A percentile compares a stretch with the other conserved stretches of the same genome.
phyloP scores from a whole-genome alignment of 805 yeast genomes.

The Maudiozyma barnettii region DNA sequence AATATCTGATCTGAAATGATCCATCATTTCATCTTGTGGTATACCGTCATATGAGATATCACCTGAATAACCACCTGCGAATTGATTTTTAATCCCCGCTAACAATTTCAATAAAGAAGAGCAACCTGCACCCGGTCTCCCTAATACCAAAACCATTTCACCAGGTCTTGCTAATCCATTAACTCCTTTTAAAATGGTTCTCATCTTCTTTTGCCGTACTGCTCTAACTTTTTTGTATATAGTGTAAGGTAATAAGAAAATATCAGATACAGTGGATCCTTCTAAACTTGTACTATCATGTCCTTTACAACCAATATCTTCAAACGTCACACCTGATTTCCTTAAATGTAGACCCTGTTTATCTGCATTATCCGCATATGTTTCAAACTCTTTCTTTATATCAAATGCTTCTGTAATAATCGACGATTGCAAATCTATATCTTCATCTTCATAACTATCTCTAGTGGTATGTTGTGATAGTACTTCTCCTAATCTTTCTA shows the following conservation, averaged over 20 bases:
- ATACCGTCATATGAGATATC: slow-evolving; percentile 52
- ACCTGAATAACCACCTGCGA: not conserved
- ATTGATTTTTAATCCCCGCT: not conserved
- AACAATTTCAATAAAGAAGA: slow-evolving; percentile 20
- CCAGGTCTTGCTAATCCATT: slow-evolving; percentile 46
- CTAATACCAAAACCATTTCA: slow-evolving; percentile 44
- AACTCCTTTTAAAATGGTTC: slow-evolving; percentile 32
- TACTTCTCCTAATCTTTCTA: slow-evolving; percentile 20
- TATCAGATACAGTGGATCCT: slow-evolving; percentile 32
- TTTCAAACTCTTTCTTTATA: not conserved
- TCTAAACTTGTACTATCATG: slow-evolving; percentile 33
- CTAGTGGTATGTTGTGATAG: slow-evolving; percentile 17
- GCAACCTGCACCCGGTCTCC: slow-evolving; percentile 27
- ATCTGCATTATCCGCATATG: slow-evolving; percentile 27
- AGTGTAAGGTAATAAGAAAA: slow-evolving; percentile 27
- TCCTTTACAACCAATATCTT: slow-evolving; percentile 32
- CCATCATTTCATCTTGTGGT: slow-evolving; percentile 48
- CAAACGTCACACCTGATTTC: slow-evolving; percentile 36
- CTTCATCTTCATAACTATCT: slow-evolving; percentile 1
- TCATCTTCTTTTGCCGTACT: slow-evolving; percentile 27
- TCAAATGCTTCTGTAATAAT: not conserved
- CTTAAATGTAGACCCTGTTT: slow-evolving; percentile 40
- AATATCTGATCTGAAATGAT: slow-evolving; percentile 45
- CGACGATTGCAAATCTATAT: not conserved
- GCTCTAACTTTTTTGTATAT: slow-evolving; percentile 22